These are phyloP conservation scores for Cercospora berteroae DNA, from an alignment of 2,329 filamentous ascomycete genomes.

Conservation along the genomic window DNA sequence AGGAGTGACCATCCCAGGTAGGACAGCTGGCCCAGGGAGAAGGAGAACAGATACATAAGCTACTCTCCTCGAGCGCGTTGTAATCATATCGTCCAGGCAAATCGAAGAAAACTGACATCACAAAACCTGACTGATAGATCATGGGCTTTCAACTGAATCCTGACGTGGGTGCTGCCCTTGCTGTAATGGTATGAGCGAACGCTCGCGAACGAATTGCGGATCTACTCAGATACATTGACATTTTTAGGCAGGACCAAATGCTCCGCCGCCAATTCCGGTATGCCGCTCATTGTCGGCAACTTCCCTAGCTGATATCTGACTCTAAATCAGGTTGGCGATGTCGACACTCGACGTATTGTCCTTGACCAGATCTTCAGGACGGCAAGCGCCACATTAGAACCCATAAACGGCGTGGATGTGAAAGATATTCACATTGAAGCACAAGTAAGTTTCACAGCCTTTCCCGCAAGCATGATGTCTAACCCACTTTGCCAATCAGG, in stretches of 20 bases:
- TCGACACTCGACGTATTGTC: neutral
- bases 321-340: neutral
- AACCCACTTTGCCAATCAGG: neutral
- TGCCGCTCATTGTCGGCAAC: neutral
- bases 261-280: neutral
- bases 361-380: neutral
- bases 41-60: neutral
- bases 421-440: neutral
- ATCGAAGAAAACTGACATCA: neutral
- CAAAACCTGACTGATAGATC: neutral
- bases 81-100: neutral
- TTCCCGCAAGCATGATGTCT: slow-evolving; percentile 8
- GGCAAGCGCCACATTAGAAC: neutral
- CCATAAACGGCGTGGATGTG: neutral
- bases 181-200: neutral
- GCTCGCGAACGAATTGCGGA: neutral
- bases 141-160: neutral
- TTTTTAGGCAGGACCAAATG: neutral
- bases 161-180: neutral
- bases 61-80: neutral
- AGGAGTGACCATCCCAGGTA: neutral
- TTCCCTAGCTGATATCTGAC: neutral
- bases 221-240: neutral
- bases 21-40: neutral
- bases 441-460: neutral